Evolutionary conservation across 2,329 filamentous ascomycete species (phyloP), one percentile per base, ranked within the genome.

Genomic region (Nothomitra cinnamomea): DNA sequence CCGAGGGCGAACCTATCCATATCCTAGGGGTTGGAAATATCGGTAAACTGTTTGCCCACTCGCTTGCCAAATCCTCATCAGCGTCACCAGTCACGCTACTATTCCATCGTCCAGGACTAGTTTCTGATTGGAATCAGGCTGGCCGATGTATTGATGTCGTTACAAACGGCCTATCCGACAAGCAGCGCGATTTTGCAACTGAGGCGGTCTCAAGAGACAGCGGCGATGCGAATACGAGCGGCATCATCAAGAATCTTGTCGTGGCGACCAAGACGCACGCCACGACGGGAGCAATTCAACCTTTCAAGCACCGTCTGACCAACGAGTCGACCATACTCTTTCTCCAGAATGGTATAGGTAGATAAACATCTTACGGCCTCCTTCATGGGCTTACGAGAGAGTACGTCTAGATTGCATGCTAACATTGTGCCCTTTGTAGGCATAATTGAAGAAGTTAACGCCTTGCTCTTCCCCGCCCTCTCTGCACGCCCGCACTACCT

Each of bases 11-110:
- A 41, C 41, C 48, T 25, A 51, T 94, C 57, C 80, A 90, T 62
- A 75, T 95, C 48, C 69, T 95, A 2, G 89, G 90, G 8, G 64
- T 84, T 12, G 89, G 89, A 32, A 94, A 88, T 63, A 72, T 95
- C 12, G 89, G 88, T 13, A 79, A 79, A 42, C 77, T 95, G 24
- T 79, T 89, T 58, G 87, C 89, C 25, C 82, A 83, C 63, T 78
- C 79, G 19, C 70, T 95, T 8, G 76, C 79, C 21, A 73, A 76
- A 21, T 69, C 79, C 7, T 70, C 73, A 7, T 67, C 77, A 19
- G 74, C 76, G 2, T 85, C 87, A 2, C 85, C 85, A 0, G 76
- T 95, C 38, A 90, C 87, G 0, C 73, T 95, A 3, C 74, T 95
- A n/a, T 74, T 94, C 38, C 84, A 88, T 61, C 74, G 72, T 36